A percentile compares a stretch with the other conserved stretches of the same genome.
Conservation (phyloP, 2,329 filamentous ascomycete genomes). For the Colletotrichum tamarilloi region DNA sequence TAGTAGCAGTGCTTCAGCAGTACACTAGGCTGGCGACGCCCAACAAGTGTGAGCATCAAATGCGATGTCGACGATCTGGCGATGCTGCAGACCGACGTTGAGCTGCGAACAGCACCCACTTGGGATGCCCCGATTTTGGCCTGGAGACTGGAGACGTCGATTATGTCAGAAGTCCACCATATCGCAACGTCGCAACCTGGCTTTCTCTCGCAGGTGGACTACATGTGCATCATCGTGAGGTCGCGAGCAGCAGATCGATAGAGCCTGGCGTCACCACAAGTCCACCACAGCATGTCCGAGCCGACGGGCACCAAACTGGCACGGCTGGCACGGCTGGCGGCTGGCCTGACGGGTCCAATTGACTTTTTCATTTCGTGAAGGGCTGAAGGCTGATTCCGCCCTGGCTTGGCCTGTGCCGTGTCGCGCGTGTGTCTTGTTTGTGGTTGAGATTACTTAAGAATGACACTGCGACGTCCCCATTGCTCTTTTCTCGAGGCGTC, state of each 20-base stretch:
- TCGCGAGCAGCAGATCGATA: not conserved
- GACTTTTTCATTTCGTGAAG: constrained; percentile 19
- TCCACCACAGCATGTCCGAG: not conserved
- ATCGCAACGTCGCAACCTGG: constrained; percentile 10
- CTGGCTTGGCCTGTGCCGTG: constrained; percentile 13
- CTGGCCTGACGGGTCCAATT: constrained; percentile 26
- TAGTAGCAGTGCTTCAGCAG: not conserved
- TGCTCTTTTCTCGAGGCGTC: not conserved
- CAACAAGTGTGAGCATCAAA: not conserved
- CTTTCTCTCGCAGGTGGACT: not conserved
- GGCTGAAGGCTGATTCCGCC: constrained; percentile 18
- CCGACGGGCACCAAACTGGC: not conserved
- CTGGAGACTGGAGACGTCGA: not conserved
- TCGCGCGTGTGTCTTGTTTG: not conserved
- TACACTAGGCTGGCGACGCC: not conserved
- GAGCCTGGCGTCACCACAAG: not conserved
- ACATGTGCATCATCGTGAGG: not conserved
- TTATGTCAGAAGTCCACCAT: constrained; percentile 30
- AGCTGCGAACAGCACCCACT: not conserved
- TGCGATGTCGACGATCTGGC: not conserved
- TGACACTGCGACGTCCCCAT: constrained; percentile 20
- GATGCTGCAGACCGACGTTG: not conserved
- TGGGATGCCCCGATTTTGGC: not conserved
- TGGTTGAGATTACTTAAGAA: constrained; percentile 13
- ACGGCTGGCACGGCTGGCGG: not conserved